Base-by-base conservation (phyloP, 768 basidiomycete species). In the Mycena maculata region DNA sequence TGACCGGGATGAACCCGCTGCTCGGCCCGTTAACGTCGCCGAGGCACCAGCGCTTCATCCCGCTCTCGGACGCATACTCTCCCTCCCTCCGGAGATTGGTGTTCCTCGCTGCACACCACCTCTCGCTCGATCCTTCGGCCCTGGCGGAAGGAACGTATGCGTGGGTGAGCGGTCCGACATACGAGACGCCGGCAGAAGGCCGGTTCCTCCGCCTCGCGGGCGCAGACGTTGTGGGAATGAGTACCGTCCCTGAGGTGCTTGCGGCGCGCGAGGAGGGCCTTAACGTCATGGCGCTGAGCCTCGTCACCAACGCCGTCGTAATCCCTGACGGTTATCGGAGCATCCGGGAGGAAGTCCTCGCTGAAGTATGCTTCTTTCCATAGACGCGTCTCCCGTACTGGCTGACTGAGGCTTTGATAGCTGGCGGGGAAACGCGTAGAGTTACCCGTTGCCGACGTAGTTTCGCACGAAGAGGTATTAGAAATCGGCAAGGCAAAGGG, bases 151-250 rank as follows among this genome's bases (percentile, higher is more conserved):
- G 95, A 0, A 88, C 86, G 2, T 96, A 96, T 71, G 94, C 94
- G 1, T 96, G 93, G 92, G 95, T 96, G 49, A 86, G 89, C 31
- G 95, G 95, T 0, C 95, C 95, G 16, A 92, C 93, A 10, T 96
- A 96, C 74, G 95, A 96, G 79, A 93, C 92, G 0, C 89, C 92
- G 3, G 94, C 93, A 0, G 95, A 97, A 72, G 95, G 94, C 33
- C 83, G 90, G 52, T 89, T 95, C 79, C 80, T 96, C 42, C 81
- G 91, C 18, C 78, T 80, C 10, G 88, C 87, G 0, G 95, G 95
- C 4, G 95, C 91, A 1, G 93, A 94, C 71, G 92, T 95, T n/a
- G 95, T 96, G 2, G 95, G 95, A 2, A 96, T 96, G 95, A 94
- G 92, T 71, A 96, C 95, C 0, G 87, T 96, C 18, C 95, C 94